phyloP scores from a whole-genome alignment of 1,284 basidiomycete species.

The Takashimella tepidaria region DNA sequence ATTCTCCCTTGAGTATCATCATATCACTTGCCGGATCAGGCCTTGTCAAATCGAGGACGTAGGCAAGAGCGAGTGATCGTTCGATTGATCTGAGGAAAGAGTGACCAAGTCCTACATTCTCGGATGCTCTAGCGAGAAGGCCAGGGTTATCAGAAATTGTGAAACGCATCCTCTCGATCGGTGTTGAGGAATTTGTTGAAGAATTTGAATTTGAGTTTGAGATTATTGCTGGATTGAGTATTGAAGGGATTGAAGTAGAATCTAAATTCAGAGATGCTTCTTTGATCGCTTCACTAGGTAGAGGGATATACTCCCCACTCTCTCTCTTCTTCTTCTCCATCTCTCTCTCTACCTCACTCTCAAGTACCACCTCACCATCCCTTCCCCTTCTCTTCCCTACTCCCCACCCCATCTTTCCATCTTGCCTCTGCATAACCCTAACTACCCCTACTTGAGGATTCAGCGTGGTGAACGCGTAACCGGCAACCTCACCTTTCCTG shows the following conservation, averaged over 20 bases:
- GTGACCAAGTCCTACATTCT: conserved; percentile 88
- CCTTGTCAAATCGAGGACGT: conserved; percentile 80
- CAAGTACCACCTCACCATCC: conserved; percentile 66
- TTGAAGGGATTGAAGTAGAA: background rate
- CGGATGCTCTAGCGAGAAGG: conserved; percentile 74
- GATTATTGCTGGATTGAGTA: too few relatives aligned
- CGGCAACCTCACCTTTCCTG: conserved; percentile 79
- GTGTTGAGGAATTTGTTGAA: background rate
- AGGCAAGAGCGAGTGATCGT: conserved; percentile 80
- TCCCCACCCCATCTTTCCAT: conserved; percentile 66
- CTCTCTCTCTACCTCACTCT: conserved; percentile 61
- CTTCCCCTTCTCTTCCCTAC: conserved; percentile 27
- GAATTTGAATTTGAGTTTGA: background rate
- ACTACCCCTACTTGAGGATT: conserved; percentile 94
- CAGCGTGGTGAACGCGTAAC: conserved; percentile 90
- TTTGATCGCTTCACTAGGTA: conserved; percentile 6
- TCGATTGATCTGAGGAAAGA: conserved; percentile 91
- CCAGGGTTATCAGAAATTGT: conserved; percentile 98
- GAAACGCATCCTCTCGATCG: conserved; percentile 65
- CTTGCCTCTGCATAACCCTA: conserved; percentile 68
- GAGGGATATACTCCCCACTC: conserved; percentile 29
- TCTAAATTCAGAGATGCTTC: background rate
- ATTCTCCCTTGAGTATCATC: conserved; percentile 64
- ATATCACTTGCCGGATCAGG: conserved; percentile 72
- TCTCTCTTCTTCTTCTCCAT: conserved; percentile 45